Percentiles rank a stretch among this genome's conserved stretches.
Conservation (phyloP, 2,329 filamentous ascomycete genomes). For the Trichoderma arundinaceum region DNA sequence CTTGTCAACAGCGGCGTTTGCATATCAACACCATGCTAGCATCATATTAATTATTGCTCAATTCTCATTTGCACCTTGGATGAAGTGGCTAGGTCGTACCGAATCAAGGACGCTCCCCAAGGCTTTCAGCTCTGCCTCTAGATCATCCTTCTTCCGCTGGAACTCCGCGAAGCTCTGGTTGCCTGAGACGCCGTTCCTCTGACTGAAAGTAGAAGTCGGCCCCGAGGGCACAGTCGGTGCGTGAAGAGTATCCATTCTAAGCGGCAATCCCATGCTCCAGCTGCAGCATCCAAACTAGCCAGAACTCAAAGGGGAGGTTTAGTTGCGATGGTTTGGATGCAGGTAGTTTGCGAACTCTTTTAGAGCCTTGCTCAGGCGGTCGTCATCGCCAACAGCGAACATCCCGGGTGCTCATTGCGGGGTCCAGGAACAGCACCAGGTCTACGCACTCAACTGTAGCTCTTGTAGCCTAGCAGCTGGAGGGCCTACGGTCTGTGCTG, state of each 20-base stretch:
- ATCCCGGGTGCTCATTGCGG: constrained; percentile 11
- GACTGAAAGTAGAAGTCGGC: constrained; percentile 64
- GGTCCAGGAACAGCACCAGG: constrained; percentile 25
- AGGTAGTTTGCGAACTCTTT: neutral
- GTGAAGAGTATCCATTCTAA: constrained; percentile 60
- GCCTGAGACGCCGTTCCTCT: constrained; percentile 64
- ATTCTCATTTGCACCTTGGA: neutral
- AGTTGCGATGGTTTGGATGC: neutral
- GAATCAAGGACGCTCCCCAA: constrained; percentile 87
- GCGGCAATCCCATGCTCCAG: neutral
- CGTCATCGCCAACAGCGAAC: constrained; percentile 19
- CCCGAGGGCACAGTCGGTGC: constrained; percentile 72
- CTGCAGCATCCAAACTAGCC: neutral
- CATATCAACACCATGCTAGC: constrained; percentile 91
- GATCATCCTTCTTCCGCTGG: constrained; percentile 79
- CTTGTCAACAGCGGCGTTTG: constrained; percentile 82
- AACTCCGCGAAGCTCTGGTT: constrained; percentile 78
- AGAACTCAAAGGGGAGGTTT: neutral
- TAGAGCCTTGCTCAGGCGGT: constrained; percentile 1
- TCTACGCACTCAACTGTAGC: constrained; percentile 24
- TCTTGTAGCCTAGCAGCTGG: constrained; percentile 6
- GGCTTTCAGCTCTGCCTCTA: constrained; percentile 86
- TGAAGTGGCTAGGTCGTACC: constrained; percentile 56
- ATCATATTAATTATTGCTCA: neutral
- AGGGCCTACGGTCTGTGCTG: neutral